These are phyloP conservation scores for Bryum argenteum DNA, from an alignment of 225 moss, liverwort and hornwort genomes.

Conservation along the genomic window DNA sequence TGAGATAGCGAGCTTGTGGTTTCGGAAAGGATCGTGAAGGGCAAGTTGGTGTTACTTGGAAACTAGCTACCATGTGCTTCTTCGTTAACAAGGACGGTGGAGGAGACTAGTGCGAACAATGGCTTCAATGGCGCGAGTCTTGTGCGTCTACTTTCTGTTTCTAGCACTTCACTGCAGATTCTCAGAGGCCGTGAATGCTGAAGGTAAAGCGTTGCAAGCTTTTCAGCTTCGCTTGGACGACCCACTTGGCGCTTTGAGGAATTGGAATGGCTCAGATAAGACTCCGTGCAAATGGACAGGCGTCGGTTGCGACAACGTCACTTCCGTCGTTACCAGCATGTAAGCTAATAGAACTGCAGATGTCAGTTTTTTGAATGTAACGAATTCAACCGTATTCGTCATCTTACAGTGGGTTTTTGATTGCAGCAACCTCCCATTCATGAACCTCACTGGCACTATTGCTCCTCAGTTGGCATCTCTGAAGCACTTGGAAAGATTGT, in stretches of 20 bases:
- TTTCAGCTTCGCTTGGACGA: constrained; percentile 43
- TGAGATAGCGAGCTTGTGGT: constrained; percentile 21
- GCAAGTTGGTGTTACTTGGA: background rate
- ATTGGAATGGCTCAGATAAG: constrained; percentile 46
- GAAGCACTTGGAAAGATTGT: constrained; percentile 35
- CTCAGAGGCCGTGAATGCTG: constrained; percentile 43
- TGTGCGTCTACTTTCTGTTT: background rate
- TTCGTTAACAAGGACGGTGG: constrained; percentile 5
- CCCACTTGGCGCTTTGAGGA: constrained; percentile 26
- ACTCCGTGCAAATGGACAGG: constrained; percentile 57
- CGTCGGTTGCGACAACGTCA: constrained; percentile 37
- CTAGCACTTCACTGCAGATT: constrained; percentile 19
- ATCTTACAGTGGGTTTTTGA: background rate
- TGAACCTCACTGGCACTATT: constrained; percentile 37
- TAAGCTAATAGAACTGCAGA: constrained; percentile 10
- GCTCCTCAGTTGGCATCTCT: constrained; percentile 43
- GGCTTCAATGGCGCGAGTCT: constrained; percentile 7
- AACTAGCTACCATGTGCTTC: background rate
- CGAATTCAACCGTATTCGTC: too few relatives aligned
- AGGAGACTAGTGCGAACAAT: background rate
- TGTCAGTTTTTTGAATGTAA: background rate
- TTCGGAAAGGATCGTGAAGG: background rate
- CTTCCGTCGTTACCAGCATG: constrained; percentile 37
- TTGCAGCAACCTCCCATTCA: constrained; percentile 41
- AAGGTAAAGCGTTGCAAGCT: constrained; percentile 38